Evolutionary conservation across 192 early-diverging fungal species (phyloP).

Genomic region (Backusella psychrophila): DNA sequence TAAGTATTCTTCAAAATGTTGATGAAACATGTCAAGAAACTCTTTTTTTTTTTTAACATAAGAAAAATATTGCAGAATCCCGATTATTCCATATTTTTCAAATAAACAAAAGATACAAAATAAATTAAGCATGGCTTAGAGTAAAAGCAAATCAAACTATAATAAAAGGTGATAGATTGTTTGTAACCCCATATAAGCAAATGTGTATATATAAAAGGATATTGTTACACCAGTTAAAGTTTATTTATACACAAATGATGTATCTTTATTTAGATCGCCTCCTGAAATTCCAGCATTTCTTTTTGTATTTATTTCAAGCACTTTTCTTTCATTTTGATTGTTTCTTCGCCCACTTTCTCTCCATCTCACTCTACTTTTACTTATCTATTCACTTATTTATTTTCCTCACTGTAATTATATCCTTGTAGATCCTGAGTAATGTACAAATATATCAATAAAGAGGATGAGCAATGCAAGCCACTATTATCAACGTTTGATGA

Average conservation of each 20-base stretch:
- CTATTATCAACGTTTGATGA: background rate
- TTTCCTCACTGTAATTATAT: background rate
- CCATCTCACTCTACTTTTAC: background rate
- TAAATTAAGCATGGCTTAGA: background rate
- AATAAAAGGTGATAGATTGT: background rate
- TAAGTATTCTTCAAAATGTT: background rate
- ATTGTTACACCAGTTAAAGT: background rate
- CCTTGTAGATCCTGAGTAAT: background rate
- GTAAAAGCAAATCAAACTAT: background rate
- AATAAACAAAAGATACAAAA: background rate
- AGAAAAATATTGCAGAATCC: background rate
- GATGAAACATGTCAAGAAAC: slow-evolving; percentile 8
- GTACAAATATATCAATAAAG: background rate
- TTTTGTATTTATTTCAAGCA: background rate
- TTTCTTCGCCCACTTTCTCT: background rate
- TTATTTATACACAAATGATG: slow-evolving; percentile 5
- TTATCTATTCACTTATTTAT: background rate
- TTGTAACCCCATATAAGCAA: background rate
- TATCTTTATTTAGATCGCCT: background rate
- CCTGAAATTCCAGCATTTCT: slow-evolving; percentile 3
- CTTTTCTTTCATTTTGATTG: background rate
- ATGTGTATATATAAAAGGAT: background rate
- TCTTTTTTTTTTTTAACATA: background rate
- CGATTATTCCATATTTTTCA: background rate
- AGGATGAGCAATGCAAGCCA: background rate